Evolutionary conservation across 2,329 filamentous ascomycete species (phyloP).

Genomic region (Pyrenophora tritici-repentis): DNA sequence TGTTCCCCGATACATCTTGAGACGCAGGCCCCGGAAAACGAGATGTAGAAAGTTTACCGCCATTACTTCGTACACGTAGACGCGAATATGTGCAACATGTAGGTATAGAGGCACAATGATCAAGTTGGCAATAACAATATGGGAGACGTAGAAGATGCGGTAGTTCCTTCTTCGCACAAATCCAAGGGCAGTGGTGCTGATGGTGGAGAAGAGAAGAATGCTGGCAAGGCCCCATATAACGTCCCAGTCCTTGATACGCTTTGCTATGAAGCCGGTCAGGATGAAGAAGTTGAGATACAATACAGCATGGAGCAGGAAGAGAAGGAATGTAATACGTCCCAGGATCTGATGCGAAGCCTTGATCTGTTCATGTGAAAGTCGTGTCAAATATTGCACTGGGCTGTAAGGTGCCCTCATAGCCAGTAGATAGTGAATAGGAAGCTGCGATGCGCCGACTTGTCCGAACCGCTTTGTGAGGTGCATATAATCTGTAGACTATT

Average conservation of each 20-base stretch:
- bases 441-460: conserved; percentile 63
- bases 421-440: conserved; percentile 64
- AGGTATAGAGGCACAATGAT: conserved; percentile 58
- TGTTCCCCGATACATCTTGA: conserved; percentile 44
- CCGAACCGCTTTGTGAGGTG: conserved; percentile 67
- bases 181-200: conserved; percentile 57
- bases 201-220: conserved; percentile 51
- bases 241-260: conserved; percentile 61
- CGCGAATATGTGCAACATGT: conserved; percentile 61
- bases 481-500: conserved; percentile 58
- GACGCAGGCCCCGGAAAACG: conserved; percentile 43
- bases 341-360: conserved; percentile 63
- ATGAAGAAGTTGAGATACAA: conserved; percentile 65
- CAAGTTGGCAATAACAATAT: conserved; percentile 57
- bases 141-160: conserved; percentile 60
- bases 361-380: conserved; percentile 60
- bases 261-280: conserved; percentile 55
- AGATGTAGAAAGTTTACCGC: conserved; percentile 54
- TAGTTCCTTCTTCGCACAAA: conserved; percentile 55
- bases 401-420: conserved; percentile 57
- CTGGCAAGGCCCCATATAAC: conserved; percentile 61
- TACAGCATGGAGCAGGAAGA: conserved; percentile 58
- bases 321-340: conserved; percentile 58
- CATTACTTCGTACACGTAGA: conserved; percentile 59
- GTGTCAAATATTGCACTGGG: conserved; percentile 58